Percentiles rank a stretch among this genome's conserved stretches.
Evolutionary conservation across 495 filamentous ascomycete species (phyloP).

Genomic region (Sphaerosporella brunnea): DNA sequence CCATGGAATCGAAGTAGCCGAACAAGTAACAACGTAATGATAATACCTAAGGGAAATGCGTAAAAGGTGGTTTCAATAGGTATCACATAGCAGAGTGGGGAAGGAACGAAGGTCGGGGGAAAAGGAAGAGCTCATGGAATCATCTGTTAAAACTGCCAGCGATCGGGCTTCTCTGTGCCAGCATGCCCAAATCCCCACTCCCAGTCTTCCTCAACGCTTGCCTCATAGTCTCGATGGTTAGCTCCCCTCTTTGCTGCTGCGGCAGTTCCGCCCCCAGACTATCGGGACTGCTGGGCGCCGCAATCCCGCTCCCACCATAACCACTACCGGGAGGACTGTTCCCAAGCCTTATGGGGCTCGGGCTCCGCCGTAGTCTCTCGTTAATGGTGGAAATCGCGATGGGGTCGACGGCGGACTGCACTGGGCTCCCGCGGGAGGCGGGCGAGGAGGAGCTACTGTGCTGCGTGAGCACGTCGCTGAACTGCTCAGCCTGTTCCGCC

Average conservation of each 20-base stretch:
- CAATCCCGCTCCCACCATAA: not conserved
- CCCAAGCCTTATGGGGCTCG: slow-evolving; percentile 24
- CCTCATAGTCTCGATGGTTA: slow-evolving; percentile 78
- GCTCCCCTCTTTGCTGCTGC: slow-evolving; percentile 38
- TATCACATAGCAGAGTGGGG: too few relatives aligned
- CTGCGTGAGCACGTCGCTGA: slow-evolving; percentile 9
- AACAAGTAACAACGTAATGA: too few relatives aligned
- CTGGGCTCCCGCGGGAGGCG: slow-evolving; percentile 20
- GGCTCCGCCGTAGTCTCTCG: slow-evolving; percentile 19
- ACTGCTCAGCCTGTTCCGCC: slow-evolving; percentile 52
- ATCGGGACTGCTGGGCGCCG: not conserved
- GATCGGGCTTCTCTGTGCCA: slow-evolving; percentile 5
- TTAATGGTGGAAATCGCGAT: slow-evolving; percentile 17
- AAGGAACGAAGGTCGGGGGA: too few relatives aligned
- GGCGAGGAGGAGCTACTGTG: slow-evolving; percentile 7
- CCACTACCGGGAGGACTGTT: not conserved
- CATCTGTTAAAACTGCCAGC: not conserved
- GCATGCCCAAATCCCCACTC: slow-evolving; percentile 61
- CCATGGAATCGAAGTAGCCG: too few relatives aligned
- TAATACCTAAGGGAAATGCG: too few relatives aligned
- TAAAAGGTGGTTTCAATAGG: too few relatives aligned
- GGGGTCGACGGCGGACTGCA: slow-evolving; percentile 29
- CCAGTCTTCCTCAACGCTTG: slow-evolving; percentile 68
- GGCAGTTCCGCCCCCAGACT: not conserved
- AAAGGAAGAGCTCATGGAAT: too few relatives aligned